Percentiles rank a stretch among this genome's conserved stretches.
Evolutionary conservation across 2,329 filamentous ascomycete species (phyloP).

Genomic region (Sclerotinia nivalis): DNA sequence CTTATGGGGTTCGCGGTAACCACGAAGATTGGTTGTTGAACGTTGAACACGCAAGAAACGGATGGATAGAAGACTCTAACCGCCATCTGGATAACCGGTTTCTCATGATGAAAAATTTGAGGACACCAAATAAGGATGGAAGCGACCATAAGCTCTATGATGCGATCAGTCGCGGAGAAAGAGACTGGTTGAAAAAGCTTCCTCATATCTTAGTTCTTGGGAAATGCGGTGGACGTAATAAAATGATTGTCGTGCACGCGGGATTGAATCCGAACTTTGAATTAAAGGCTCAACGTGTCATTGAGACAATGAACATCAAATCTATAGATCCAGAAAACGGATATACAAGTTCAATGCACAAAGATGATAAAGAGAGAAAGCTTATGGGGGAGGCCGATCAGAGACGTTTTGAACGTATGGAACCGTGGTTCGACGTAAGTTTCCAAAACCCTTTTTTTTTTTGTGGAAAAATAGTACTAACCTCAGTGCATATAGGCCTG

Average conservation of each 20-base stretch:
- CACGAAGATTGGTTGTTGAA: constrained; percentile 1
- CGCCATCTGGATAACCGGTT: not conserved
- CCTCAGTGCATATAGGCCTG: not conserved
- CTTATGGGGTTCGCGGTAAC: not conserved
- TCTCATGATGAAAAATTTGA: not conserved
- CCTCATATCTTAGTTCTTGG: not conserved
- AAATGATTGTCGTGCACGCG: not conserved
- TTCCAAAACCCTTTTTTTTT: too few relatives aligned
- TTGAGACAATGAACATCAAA: constrained; percentile 7
- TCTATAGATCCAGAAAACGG: not conserved
- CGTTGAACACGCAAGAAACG: not conserved
- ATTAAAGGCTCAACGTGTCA: not conserved
- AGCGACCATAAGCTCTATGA: not conserved
- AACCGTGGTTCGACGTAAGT: not conserved
- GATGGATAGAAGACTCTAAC: not conserved
- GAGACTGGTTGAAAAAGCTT: not conserved
- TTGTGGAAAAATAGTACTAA: not conserved
- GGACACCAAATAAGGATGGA: not conserved
- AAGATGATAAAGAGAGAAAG: not conserved
- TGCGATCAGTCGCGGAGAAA: not conserved
- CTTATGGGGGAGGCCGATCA: too few relatives aligned
- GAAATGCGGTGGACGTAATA: not conserved
- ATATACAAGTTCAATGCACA: not conserved
- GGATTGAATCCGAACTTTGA: not conserved
- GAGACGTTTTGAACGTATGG: not conserved